Base-by-base conservation (phyloP, 208 protist genomes). In the Trypanosomatidae sp. region DNA sequence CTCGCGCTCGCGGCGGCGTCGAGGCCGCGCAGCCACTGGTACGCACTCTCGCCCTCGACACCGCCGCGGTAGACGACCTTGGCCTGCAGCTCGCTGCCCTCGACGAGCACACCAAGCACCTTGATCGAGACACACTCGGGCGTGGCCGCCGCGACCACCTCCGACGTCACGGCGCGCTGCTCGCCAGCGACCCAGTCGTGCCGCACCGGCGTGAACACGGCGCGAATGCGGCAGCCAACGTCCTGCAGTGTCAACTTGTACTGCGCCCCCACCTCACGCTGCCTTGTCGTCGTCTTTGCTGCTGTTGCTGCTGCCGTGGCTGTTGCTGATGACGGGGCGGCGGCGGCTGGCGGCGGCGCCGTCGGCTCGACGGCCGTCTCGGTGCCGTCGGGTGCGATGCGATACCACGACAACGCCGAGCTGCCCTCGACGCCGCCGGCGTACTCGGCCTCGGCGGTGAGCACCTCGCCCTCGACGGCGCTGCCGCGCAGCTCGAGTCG, bases 171-270 rank as follows among this genome's bases (percentile, higher is more conserved):
- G 2, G 79, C 84, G 55, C 73, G 71, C 23, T 77, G 75, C 62
- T 91, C 78, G 20, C 88, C 88, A 18, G 82, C 71, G 23, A 81
- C 71, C 76, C 88, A 92, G 64, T 95, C 88, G 59, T 80, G 71
- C 21, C 88, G 73, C 25, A 90, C 66, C 8, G 88, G 88, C 35
- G 69, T 89, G 58, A 92, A 95, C 46, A 78, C 70, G 20, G 75
- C 88, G 49, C 75, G 71, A 50, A 95, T 84, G 46, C 75, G 62
- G 61, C 71, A 88, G 46, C 80, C 81, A 57, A 95, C 61, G 46
- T 91, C 83, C 18, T 82, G 60, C 20, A 48, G 54, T 18, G 74
- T 87, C 30, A 88, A 25, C 57, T 77, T 74, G 61, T 92, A 95
- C 13, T 77, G 77, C 6, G 71, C 67, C 82, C 76, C 89, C n/a